Percentiles rank a stretch among this genome's conserved stretches.
Evolutionary conservation across 306 rosid genomes (phyloP).

Genomic region (Dryas octopetala): DNA sequence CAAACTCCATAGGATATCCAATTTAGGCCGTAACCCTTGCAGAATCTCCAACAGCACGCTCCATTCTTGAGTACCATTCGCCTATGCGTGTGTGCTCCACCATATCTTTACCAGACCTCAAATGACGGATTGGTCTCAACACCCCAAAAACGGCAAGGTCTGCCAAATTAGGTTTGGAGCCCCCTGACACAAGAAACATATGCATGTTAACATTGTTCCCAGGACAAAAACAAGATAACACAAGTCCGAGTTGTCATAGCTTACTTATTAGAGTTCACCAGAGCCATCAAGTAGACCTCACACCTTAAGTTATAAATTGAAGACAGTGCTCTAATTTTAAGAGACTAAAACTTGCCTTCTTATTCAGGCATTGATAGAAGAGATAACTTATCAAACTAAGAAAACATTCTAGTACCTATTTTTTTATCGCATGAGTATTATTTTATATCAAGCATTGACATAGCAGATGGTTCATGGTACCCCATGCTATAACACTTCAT

Average conservation of each 20-base stretch:
- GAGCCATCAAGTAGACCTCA: not conserved
- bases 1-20: not conserved
- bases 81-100: conserved; percentile 90
- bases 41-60: conserved; percentile 67
- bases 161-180: conserved; percentile 54
- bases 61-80: conserved; percentile 96
- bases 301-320: not conserved
- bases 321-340: not conserved
- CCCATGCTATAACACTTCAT: too few relatives aligned
- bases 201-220: not conserved
- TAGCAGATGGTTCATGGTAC: too few relatives aligned
- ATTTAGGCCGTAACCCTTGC: conserved; percentile 59
- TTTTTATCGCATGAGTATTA: too few relatives aligned
- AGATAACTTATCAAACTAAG: too few relatives aligned
- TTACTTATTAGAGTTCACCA: conserved; percentile 2
- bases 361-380: too few relatives aligned
- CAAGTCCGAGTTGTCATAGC: not conserved
- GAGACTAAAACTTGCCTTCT: too few relatives aligned
- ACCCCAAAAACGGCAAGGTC: conserved; percentile 72
- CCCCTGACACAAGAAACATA: conserved; percentile 40
- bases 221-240: not conserved
- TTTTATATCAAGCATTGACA: too few relatives aligned
- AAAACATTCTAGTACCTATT: too few relatives aligned
- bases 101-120: conserved; percentile 93
- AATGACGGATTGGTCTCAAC: conserved; percentile 84